Evolutionary conservation across 805 yeast genomes (phyloP).

Genomic region (Candida nanaspora): DNA sequence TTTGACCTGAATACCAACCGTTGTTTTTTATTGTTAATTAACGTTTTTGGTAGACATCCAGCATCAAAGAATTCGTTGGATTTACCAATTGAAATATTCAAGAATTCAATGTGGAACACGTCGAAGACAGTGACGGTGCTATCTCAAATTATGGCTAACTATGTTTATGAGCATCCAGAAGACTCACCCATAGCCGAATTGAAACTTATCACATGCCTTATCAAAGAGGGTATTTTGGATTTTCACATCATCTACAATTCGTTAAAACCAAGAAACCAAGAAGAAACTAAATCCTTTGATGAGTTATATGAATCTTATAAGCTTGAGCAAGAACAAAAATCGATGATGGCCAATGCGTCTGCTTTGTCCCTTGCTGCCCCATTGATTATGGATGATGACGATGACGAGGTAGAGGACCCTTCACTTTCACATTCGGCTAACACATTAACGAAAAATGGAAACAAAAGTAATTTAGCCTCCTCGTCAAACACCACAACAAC

Average conservation of each 20-base stretch:
- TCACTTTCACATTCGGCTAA: too few species aligned
- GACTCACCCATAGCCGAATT: constrained; percentile 11
- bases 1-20: constrained; percentile 69
- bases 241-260: constrained; percentile 54
- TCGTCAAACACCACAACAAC: too few species aligned
- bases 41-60: constrained; percentile 35
- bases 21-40: constrained; percentile 55
- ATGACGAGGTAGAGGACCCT: constrained; percentile 24
- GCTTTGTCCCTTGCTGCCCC: constrained; percentile 90
- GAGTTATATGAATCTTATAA: constrained; percentile 38
- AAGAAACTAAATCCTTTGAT: constrained; percentile 26
- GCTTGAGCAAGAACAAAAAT: constrained; percentile 43
- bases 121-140: constrained; percentile 1
- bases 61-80: constrained; percentile 25
- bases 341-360: constrained; percentile 57
- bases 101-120: constrained; percentile 49
- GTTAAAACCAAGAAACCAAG: constrained; percentile 38
- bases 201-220: constrained; percentile 40
- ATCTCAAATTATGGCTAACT: background rate
- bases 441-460: too few species aligned
- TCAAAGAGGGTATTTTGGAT: constrained; percentile 60
- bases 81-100: constrained; percentile 45
- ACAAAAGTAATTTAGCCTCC: too few species aligned
- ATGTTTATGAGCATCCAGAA: background rate
- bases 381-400: constrained; percentile 58